Evolutionary conservation across 2,329 filamentous ascomycete species (phyloP).

Genomic region (Aaosphaeria pasadenensis): DNA sequence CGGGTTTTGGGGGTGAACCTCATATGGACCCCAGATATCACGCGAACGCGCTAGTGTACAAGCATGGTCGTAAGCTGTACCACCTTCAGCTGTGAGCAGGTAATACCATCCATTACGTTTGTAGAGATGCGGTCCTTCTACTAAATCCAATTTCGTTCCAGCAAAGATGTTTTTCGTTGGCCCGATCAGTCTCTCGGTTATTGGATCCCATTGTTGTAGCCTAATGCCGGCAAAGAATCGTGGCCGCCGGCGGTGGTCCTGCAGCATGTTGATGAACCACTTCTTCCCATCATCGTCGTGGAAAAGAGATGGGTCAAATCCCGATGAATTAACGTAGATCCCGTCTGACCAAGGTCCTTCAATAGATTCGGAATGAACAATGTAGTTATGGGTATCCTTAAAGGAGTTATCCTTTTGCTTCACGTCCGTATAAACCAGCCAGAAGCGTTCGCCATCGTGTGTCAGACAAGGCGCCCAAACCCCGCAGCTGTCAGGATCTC

Average conservation of each 20-base stretch:
- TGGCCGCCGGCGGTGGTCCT: constrained; percentile 32
- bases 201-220: constrained; percentile 57
- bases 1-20: constrained; percentile 39
- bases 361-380: constrained; percentile 51
- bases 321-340: constrained; percentile 57
- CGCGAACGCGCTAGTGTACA: constrained; percentile 38
- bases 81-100: constrained; percentile 36
- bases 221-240: constrained; percentile 55
- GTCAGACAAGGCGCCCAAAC: constrained; percentile 65
- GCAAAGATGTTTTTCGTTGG: constrained; percentile 52
- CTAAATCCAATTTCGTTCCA: constrained; percentile 52
- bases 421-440: constrained; percentile 64
- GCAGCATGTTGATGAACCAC: constrained; percentile 38
- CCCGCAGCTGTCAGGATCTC: constrained; percentile 51
- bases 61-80: constrained; percentile 40
- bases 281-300: constrained; percentile 36
- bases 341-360: constrained; percentile 63
- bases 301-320: constrained; percentile 55
- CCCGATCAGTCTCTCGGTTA: constrained; percentile 51
- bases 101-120: constrained; percentile 36
- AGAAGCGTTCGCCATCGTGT: constrained; percentile 60
- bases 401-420: constrained; percentile 66
- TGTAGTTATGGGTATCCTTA: constrained; percentile 64
- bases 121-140: constrained; percentile 37
- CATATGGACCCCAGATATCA: constrained; percentile 42